phyloP scores from a whole-genome alignment of 768 basidiomycete genomes.

The Suillus discolor region DNA sequence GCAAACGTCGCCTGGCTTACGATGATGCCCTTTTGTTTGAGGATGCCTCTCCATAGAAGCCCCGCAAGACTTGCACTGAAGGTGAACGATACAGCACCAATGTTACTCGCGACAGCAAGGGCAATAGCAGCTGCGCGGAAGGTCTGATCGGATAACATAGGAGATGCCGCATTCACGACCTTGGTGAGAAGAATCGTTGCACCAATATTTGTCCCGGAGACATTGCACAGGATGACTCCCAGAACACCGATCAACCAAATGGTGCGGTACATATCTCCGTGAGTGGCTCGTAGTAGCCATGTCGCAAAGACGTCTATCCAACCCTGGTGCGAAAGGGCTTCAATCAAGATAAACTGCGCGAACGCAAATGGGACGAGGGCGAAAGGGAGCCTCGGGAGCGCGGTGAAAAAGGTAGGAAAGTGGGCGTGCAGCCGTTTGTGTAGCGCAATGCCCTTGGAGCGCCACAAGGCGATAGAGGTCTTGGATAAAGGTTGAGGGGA shows the following conservation, averaged over 20 bases:
- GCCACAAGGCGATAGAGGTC: not conserved
- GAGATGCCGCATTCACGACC: slow-evolving; percentile 56
- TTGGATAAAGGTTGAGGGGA: not conserved
- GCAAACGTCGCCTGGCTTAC: slow-evolving; percentile 69
- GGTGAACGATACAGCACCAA: slow-evolving; percentile 88
- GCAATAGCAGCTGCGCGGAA: slow-evolving; percentile 66
- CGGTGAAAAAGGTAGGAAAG: slow-evolving; percentile 74
- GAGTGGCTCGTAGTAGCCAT: slow-evolving; percentile 58
- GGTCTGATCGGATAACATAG: slow-evolving; percentile 35
- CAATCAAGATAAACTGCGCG: slow-evolving; percentile 92
- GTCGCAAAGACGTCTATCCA: slow-evolving; percentile 85
- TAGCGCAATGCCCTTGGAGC: slow-evolving; percentile 2
- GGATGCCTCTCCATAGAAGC: slow-evolving; percentile 77
- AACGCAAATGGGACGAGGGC: slow-evolving; percentile 90
- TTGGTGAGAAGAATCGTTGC: slow-evolving; percentile 89
- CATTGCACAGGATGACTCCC: slow-evolving; percentile 75
- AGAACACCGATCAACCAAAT: slow-evolving; percentile 73
- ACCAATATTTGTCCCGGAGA: slow-evolving; percentile 90
- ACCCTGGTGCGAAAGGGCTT: slow-evolving; percentile 76
- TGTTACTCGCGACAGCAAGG: slow-evolving; percentile 85
- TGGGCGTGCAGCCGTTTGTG: slow-evolving; percentile 26
- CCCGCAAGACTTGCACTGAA: slow-evolving; percentile 90
- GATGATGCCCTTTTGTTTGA: slow-evolving; percentile 69
- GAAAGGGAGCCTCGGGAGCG: slow-evolving; percentile 73
- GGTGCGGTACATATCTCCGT: slow-evolving; percentile 45